Evolutionary conservation across 1,284 basidiomycete species (phyloP).

Genomic region (Apiotrichum sp.): DNA sequence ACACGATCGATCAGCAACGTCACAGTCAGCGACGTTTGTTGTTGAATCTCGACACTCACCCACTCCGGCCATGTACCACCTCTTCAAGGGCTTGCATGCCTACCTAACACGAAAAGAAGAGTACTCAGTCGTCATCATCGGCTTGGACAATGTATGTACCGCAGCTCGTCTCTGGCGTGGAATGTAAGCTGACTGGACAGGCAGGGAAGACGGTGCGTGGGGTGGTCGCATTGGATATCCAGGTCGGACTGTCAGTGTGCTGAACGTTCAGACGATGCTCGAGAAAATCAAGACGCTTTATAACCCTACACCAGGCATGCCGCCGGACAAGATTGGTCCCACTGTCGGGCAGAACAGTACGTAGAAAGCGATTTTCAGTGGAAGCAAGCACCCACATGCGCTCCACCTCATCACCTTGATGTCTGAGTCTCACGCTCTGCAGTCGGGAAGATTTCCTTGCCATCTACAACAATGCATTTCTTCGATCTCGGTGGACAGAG

Average conservation of each 20-base stretch:
- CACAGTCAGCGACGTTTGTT: neutral
- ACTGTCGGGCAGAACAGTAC: conserved; percentile 92
- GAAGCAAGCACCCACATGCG: no score
- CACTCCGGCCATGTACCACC: conserved; percentile 63
- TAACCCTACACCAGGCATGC: conserved; percentile 72
- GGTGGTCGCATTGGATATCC: neutral
- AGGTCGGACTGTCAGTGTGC: no score
- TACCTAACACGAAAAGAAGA: conserved; percentile 88
- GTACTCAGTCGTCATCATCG: conserved; percentile 87
- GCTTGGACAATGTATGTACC: conserved; percentile 50
- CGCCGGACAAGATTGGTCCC: conserved; percentile 82
- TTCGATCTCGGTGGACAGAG: conserved; percentile 90
- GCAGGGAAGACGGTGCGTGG: conserved; percentile 79
- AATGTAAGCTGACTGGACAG: conserved; percentile 16
- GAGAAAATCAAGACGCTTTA: conserved; percentile 90
- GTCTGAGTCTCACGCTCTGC: no score
- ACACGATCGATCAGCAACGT: neutral
- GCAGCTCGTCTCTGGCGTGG: neutral
- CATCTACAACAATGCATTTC: conserved; percentile 86
- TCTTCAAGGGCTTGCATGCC: conserved; percentile 80
- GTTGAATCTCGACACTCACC: neutral
- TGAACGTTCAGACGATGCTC: conserved; percentile 61
- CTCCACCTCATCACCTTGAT: no score
- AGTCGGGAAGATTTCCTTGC: conserved; percentile 87
- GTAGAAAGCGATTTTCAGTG: conserved; percentile 28